phyloP scores from a whole-genome alignment of 2,329 filamentous ascomycete genomes.

The Monosporascus sp. region DNA sequence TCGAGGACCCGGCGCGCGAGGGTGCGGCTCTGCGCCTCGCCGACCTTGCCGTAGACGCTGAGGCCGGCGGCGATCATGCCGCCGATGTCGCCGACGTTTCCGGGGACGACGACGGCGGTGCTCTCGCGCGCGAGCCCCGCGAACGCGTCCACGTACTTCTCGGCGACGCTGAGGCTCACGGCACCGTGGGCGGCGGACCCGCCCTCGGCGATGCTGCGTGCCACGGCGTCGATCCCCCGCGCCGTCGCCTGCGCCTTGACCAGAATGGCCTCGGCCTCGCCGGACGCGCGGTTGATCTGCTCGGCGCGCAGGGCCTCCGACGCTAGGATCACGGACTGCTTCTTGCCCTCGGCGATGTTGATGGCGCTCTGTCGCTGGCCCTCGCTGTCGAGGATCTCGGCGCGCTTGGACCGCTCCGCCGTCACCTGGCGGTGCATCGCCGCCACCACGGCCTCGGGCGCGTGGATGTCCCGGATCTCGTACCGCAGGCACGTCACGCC shows the following conservation, averaged over 20 bases:
- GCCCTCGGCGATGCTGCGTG: conserved; percentile 67
- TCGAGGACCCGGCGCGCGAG: conserved; percentile 51
- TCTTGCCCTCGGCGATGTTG: conserved; percentile 96
- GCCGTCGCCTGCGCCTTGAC: conserved; percentile 84
- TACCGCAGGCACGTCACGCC: conserved; percentile 94
- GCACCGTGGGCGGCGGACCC: conserved; percentile 73
- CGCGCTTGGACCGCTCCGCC: conserved; percentile 92
- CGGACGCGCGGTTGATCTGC: conserved; percentile 85
- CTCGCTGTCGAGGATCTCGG: conserved; percentile 95
- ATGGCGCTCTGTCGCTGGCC: conserved; percentile 96
- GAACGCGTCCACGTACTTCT: conserved; percentile 98
- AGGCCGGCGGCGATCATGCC: conserved; percentile 96
- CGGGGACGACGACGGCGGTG: conserved; percentile 90
- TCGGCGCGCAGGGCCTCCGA: conserved; percentile 87
- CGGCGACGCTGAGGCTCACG: conserved; percentile 81
- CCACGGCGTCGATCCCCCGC: conserved; percentile 80
- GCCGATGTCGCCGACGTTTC: conserved; percentile 93
- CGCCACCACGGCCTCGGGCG: conserved; percentile 85
- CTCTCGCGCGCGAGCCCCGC: conserved; percentile 89
- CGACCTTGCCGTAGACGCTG: conserved; percentile 92
- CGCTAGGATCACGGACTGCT: conserved; percentile 93
- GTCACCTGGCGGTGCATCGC: conserved; percentile 99
- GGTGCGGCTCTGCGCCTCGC: conserved; percentile 67
- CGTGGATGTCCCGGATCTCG: conserved; percentile 97
- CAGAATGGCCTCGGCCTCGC: conserved; percentile 90